Base-by-base conservation (phyloP, 306 rosid genomes). In the Cicer arietinum region DNA sequence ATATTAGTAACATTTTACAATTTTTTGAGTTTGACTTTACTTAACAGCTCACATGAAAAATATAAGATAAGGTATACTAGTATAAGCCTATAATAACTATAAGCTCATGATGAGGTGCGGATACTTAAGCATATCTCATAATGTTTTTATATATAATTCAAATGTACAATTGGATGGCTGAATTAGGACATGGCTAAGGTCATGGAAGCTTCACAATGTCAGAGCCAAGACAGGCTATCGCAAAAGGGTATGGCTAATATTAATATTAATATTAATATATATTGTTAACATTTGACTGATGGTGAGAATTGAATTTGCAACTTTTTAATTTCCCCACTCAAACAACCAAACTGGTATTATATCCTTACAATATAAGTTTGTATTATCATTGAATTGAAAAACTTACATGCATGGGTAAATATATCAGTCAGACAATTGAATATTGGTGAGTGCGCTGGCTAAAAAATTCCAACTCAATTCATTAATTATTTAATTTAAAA, bases 131-230 rank as follows among this genome's bases (percentile, higher is more conserved):
- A 87, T 86, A 86, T 89, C 83, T 41, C 37, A 25, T 69, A n/a
- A 16, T 30, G 47, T 41, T 52, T 30, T 41, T 8, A 59, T 84
- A 80, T 71, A 78, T 72, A 76, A 79, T 62, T 66, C 8, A 82
- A 69, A 54, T 81, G 71, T 69, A 18, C 77, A 73, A 67, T 67
- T 77, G 87, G 86, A 76, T 82, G 87, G 81, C 63, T 89, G 87
- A 81, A 84, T 81, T 84, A 69, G 81, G 93, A 86, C 89, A 85
- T 73, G 60, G 84, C 72, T 79, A 63, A 88, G 65, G 84, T 81
- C 87, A 80, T 66, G 86, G 87, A 85, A 85, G 80, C 82, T 85
- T 88, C 91, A 80, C 71, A 57, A 77, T 84, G 86, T 84, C 87
- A 73, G 81, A 83, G 37, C 88, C 71, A 87, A 71, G 89, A 87